A percentile compares a stretch with the other conserved stretches of the same genome.
Evolutionary conservation across 768 basidiomycete genomes (phyloP).

Genomic region (Boletus vermiculosoides): DNA sequence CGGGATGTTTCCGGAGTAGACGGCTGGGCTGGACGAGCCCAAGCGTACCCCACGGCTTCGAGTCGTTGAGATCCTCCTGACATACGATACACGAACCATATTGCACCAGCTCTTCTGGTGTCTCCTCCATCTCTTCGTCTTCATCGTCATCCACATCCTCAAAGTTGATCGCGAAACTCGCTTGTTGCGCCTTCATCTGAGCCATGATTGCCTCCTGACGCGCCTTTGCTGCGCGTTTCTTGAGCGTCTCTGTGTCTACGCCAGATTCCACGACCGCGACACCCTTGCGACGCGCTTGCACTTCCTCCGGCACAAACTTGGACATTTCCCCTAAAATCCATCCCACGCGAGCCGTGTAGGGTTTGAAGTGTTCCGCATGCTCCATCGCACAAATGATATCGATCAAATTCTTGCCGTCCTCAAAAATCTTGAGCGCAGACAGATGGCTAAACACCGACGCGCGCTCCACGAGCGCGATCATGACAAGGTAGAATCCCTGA

Average conservation of each 20-base stretch:
- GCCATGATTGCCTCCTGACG: conserved; percentile 94
- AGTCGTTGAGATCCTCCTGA: conserved; percentile 82
- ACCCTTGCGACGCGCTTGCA: conserved; percentile 48
- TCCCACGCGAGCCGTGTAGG: conserved; percentile 65
- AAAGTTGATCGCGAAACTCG: conserved; percentile 77
- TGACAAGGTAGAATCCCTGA: conserved; percentile 80
- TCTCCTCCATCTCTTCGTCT: conserved; percentile 46
- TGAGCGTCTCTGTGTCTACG: conserved; percentile 61
- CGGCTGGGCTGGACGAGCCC: conserved; percentile 88
- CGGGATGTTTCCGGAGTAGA: conserved; percentile 74
- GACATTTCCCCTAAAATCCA: conserved; percentile 74
- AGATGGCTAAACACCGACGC: conserved; percentile 59
- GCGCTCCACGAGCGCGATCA: conserved; percentile 79
- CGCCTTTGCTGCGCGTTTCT: conserved; percentile 83
- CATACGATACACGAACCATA: conserved; percentile 98
- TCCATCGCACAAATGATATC: conserved; percentile 77
- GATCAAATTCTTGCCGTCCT: conserved; percentile 59
- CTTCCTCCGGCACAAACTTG: conserved; percentile 54
- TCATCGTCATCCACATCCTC: conserved; percentile 74
- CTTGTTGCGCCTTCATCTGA: conserved; percentile 92
- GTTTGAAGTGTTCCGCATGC: conserved; percentile 69
- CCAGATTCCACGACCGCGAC: conserved; percentile 36
- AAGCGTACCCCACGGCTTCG: conserved; percentile 78
- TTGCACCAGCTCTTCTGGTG: conserved; percentile 49
- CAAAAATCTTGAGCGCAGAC: conserved; percentile 53